Conservation (phyloP, 1,284 basidiomycete genomes). For the Ustilago loliicola region DNA sequence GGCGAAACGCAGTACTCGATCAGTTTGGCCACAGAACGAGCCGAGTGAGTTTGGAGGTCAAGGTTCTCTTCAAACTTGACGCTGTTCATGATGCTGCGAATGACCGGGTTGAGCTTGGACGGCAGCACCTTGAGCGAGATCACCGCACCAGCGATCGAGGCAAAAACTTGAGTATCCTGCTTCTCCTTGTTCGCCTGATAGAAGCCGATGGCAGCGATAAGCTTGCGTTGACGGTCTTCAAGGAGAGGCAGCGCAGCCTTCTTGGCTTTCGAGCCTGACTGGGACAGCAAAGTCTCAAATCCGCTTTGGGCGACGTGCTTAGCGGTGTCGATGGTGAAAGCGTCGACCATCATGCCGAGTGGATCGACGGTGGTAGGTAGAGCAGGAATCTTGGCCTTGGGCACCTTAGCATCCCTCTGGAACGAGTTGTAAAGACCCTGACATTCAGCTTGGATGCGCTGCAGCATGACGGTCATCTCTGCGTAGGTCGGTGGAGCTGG, state of each 20-base stretch:
- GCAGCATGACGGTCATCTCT: slow-evolving; percentile 88
- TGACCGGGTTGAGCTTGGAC: slow-evolving; percentile 90
- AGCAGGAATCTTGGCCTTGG: slow-evolving; percentile 82
- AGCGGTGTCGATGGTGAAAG: slow-evolving; percentile 86
- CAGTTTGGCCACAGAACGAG: slow-evolving; percentile 86
- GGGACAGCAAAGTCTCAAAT: slow-evolving; percentile 77
- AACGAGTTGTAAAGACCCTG: slow-evolving; percentile 84
- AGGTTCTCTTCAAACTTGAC: slow-evolving; percentile 88
- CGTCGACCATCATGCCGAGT: slow-evolving; percentile 75
- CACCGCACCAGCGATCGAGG: slow-evolving; percentile 90
- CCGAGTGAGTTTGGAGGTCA: slow-evolving; percentile 90
- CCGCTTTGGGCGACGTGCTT: slow-evolving; percentile 79
- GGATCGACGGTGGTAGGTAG: slow-evolving; percentile 83
- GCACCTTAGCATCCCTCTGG: slow-evolving; percentile 85
- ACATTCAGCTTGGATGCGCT: slow-evolving; percentile 85
- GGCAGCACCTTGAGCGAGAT: slow-evolving; percentile 73
- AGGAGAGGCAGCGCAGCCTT: slow-evolving; percentile 79
- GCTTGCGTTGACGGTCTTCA: slow-evolving; percentile 81
- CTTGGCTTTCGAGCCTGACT: slow-evolving; percentile 77
- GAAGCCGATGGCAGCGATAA: slow-evolving; percentile 83
- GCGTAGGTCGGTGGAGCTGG: slow-evolving; percentile 83
- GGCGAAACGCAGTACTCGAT: slow-evolving; percentile 83
- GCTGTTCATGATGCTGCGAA: slow-evolving; percentile 97
- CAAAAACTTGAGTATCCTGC: slow-evolving; percentile 88
- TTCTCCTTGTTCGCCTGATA: slow-evolving; percentile 86